Conservation (phyloP, 768 basidiomycete species). For the Boletus huronensis region DNA sequence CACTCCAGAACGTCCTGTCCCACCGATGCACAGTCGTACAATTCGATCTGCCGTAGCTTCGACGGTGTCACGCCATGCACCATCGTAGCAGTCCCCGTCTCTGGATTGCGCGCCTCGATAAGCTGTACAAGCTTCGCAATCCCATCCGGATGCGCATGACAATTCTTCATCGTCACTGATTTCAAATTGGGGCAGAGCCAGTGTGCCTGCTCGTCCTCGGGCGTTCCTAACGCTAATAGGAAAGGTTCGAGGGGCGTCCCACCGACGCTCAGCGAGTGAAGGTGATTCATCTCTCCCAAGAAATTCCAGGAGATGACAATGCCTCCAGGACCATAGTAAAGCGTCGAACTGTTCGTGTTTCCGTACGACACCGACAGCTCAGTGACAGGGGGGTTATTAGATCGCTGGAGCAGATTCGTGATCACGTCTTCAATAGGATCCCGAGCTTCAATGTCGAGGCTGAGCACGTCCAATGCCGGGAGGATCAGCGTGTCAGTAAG, state of each 20-base stretch:
- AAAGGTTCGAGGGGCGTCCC: slow-evolving; percentile 65
- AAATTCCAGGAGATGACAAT: slow-evolving; percentile 67
- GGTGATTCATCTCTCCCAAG: slow-evolving; percentile 52
- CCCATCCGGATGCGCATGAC: slow-evolving; percentile 62
- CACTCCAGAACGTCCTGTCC: slow-evolving; percentile 70
- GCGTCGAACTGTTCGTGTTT: slow-evolving; percentile 33
- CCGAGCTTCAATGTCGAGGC: slow-evolving; percentile 69
- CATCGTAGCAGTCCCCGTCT: slow-evolving; percentile 31
- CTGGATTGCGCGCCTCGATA: slow-evolving; percentile 70
- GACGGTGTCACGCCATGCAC: slow-evolving; percentile 49
- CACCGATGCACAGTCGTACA: slow-evolving; percentile 62
- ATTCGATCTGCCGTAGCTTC: slow-evolving; percentile 54
- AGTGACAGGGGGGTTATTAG: slow-evolving; percentile 52
- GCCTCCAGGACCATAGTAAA: slow-evolving; percentile 59
- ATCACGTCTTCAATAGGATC: slow-evolving; percentile 75
- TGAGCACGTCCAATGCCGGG: slow-evolving; percentile 56
- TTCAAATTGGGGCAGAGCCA: slow-evolving; percentile 67
- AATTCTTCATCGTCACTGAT: slow-evolving; percentile 58
- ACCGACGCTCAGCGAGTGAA: slow-evolving; percentile 61
- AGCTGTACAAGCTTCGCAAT: slow-evolving; percentile 67
- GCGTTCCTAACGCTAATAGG: slow-evolving; percentile 51
- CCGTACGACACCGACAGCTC: slow-evolving; percentile 64
- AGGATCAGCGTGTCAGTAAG: slow-evolving; percentile 60
- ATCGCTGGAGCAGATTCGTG: slow-evolving; percentile 55
- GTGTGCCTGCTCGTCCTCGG: slow-evolving; percentile 54